Percentiles rank a stretch among this genome's conserved stretches.
Conservation (phyloP, 2,329 filamentous ascomycete species). For the Colletotrichum sp. region DNA sequence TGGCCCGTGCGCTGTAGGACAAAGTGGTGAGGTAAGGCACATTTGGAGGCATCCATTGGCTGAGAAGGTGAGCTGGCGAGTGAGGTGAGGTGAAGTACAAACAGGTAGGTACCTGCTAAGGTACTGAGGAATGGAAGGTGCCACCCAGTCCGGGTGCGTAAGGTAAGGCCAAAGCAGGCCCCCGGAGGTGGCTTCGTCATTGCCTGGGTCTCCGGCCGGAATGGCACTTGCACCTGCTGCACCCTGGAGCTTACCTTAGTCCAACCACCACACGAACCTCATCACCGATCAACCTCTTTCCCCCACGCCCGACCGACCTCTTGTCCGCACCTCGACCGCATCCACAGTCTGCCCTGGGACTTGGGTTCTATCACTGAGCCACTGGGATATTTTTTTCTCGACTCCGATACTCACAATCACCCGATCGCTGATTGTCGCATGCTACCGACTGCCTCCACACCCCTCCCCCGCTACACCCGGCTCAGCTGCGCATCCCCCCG, state of each 20-base stretch:
- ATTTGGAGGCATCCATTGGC: not conserved
- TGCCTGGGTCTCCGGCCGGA: slow-evolving; percentile 13
- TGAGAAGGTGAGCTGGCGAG: not conserved
- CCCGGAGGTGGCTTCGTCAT: slow-evolving; percentile 20
- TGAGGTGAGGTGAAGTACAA: not conserved
- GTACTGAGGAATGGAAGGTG: not conserved
- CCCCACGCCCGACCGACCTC: slow-evolving; percentile 7
- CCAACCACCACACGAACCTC: slow-evolving; percentile 4
- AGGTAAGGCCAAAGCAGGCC: not conserved
- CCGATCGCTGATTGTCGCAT: not conserved
- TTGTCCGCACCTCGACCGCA: not conserved
- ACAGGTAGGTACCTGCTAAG: not conserved
- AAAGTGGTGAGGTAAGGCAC: not conserved
- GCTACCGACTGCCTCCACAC: not conserved
- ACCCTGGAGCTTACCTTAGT: slow-evolving; percentile 20
- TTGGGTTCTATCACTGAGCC: not conserved
- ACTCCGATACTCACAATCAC: not conserved
- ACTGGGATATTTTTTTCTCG: not conserved
- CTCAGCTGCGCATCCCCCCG: slow-evolving; percentile 16
- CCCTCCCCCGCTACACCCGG: slow-evolving; percentile 20
- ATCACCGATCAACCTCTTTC: slow-evolving; percentile 5
- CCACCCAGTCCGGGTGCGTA: slow-evolving; percentile 5
- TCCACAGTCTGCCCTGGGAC: not conserved
- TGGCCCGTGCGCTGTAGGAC: not conserved
- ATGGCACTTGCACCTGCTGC: slow-evolving; percentile 15